These are phyloP conservation scores for Russula sp. DNA, from an alignment of 768 basidiomycete species.

Conservation along the genomic window DNA sequence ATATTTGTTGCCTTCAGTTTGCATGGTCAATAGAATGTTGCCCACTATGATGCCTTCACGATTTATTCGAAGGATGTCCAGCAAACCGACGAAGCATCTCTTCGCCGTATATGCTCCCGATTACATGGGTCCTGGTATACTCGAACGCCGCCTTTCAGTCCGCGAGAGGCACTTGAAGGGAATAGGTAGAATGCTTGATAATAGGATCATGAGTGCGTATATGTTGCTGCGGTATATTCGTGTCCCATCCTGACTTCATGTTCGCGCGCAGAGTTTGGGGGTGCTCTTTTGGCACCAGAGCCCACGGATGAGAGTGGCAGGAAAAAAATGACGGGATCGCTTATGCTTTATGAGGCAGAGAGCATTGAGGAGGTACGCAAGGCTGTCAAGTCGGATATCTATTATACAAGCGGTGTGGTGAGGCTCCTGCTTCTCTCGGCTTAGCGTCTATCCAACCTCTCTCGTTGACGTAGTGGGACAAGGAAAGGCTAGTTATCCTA, in stretches of 20 bases:
- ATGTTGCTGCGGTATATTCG: not conserved
- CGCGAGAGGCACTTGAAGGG: constrained; percentile 27
- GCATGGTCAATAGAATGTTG: not conserved
- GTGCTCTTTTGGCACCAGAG: constrained; percentile 20
- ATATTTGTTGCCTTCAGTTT: no score
- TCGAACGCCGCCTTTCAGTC: constrained; percentile 27
- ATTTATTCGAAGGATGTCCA: constrained; percentile 5
- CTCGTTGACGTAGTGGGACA: constrained; percentile 13
- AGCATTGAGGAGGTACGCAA: constrained; percentile 27
- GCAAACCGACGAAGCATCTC: constrained; percentile 10
- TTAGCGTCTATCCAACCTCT: not conserved
- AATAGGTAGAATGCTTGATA: constrained; percentile 5
- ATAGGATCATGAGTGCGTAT: constrained; percentile 22
- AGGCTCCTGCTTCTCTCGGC: not conserved
- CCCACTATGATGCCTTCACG: not conserved
- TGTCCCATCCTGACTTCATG: not conserved
- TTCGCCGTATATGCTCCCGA: constrained; percentile 34
- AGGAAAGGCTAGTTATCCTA: constrained; percentile 13
- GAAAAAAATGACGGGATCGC: constrained; percentile 28
- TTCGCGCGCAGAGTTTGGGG: constrained; percentile 12
- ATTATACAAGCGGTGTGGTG: constrained; percentile 29
- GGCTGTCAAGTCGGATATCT: constrained; percentile 28
- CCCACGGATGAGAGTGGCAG: constrained; percentile 8
- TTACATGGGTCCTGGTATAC: constrained; percentile 27
- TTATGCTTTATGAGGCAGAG: constrained; percentile 25